Conservation (phyloP, 192 early-diverging fungal genomes). For the Podochytrium sp. region DNA sequence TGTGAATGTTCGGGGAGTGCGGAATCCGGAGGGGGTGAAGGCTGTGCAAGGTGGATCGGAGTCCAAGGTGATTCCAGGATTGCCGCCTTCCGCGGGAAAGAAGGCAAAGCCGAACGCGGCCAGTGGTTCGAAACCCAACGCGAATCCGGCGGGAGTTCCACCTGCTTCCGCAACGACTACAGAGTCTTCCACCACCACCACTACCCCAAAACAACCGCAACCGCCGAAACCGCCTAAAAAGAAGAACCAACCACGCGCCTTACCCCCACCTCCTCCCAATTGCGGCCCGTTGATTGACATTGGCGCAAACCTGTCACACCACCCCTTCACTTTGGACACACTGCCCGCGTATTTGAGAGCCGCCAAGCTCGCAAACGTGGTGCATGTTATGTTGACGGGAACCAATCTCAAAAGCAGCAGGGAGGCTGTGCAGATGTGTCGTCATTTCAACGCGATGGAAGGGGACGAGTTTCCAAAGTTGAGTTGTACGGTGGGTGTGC, state of each 20-base stretch:
- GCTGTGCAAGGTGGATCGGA: no score
- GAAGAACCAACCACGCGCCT: slow-evolving; percentile 4
- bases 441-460: slow-evolving; percentile 8
- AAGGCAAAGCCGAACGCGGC: no score
- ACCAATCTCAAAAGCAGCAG: slow-evolving; percentile 31
- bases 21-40: neutral
- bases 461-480: slow-evolving; percentile 12
- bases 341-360: slow-evolving; percentile 9
- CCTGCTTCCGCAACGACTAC: neutral
- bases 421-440: slow-evolving; percentile 22
- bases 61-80: no score
- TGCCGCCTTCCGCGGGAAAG: no score
- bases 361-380: slow-evolving; percentile 28
- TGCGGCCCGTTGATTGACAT: slow-evolving; percentile 41
- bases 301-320: slow-evolving; percentile 39
- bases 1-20: neutral
- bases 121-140: neutral
- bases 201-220: neutral
- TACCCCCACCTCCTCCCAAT: slow-evolving; percentile 18
- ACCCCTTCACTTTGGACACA: slow-evolving; percentile 1
- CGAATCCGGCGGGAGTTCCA: no score
- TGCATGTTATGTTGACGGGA: slow-evolving; percentile 38
- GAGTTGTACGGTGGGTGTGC: slow-evolving; percentile 37
- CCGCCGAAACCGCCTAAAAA: neutral
- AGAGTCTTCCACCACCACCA: neutral